Percentiles rank a stretch among this genome's conserved stretches.
phyloP scores from a whole-genome alignment of 495 filamentous ascomycete genomes.

The Aspergillus asperescens region DNA sequence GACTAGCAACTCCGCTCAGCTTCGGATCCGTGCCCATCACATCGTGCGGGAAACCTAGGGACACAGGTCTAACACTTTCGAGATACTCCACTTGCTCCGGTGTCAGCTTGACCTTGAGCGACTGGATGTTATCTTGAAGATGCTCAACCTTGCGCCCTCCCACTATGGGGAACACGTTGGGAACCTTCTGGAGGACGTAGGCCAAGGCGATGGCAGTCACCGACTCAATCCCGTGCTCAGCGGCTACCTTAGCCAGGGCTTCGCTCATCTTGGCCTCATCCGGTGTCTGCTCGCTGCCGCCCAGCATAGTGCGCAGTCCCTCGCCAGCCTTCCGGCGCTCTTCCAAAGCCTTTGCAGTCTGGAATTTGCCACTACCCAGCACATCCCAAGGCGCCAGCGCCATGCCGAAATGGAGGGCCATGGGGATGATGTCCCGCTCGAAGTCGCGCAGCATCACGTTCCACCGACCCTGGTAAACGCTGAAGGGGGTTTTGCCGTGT shows the following conservation, averaged over 20 bases:
- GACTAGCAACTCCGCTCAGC: conserved; percentile 19
- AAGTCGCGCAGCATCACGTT: conserved; percentile 30
- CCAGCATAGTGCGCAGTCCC: background rate
- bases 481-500: conserved; percentile 17
- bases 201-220: conserved; percentile 55
- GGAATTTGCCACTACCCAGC: conserved; percentile 21
- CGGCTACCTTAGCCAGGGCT: conserved; percentile 48
- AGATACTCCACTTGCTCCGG: conserved; percentile 9
- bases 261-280: conserved; percentile 40
- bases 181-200: conserved; percentile 49
- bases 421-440: conserved; percentile 36
- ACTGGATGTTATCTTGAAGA: conserved; percentile 60
- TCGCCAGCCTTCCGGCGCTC: conserved; percentile 33
- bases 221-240: conserved; percentile 40
- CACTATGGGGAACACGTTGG: conserved; percentile 69
- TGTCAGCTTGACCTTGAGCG: conserved; percentile 9
- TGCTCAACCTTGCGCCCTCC: conserved; percentile 59
- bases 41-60: conserved; percentile 49
- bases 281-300: conserved; percentile 22
- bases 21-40: conserved; percentile 39
- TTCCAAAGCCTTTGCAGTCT: conserved; percentile 21
- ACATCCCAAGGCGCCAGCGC: conserved; percentile 10
- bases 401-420: conserved; percentile 19
- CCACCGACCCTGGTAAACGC: conserved; percentile 49
- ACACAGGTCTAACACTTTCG: conserved; percentile 45